Evolutionary conservation across 139 green algal species (phyloP).

Genomic region (Deuterostichococcus epilithicus): DNA sequence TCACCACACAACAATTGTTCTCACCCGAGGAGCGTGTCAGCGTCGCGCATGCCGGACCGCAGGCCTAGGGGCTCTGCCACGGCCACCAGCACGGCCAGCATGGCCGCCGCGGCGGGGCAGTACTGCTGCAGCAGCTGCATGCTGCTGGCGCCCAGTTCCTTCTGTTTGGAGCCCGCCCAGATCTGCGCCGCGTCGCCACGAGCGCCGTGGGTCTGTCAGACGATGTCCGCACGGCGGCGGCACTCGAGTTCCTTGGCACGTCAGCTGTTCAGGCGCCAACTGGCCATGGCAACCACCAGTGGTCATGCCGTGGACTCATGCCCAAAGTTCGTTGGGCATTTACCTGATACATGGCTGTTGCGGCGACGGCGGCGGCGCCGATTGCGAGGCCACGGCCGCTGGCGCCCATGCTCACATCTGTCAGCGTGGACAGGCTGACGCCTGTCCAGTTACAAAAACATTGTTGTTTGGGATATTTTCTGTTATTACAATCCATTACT

Average conservation of each 20-base stretch:
- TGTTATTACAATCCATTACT: no score
- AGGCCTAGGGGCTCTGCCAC: constrained; percentile 69
- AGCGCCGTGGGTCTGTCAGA: no score
- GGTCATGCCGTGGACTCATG: no score
- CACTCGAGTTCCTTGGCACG: not conserved
- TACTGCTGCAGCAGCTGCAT: constrained; percentile 82
- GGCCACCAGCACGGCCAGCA: constrained; percentile 65
- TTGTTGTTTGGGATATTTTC: no score
- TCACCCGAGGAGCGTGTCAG: not conserved
- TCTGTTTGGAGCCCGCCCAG: constrained; percentile 83
- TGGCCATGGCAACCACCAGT: not conserved
- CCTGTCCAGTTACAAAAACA: no score
- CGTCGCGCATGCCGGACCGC: no score
- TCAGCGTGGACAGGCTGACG: constrained; percentile 75
- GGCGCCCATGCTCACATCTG: constrained; percentile 41
- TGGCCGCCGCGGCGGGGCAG: constrained; percentile 57
- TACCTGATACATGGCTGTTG: constrained; percentile 78
- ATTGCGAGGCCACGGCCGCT: constrained; percentile 62
- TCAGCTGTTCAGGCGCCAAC: no score
- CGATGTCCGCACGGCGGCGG: not conserved
- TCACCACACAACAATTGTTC: not conserved
- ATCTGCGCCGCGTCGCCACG: constrained; percentile 31
- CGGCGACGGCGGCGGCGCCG: constrained; percentile 53
- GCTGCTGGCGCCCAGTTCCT: constrained; percentile 65
- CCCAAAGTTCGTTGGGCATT: no score